Evolutionary conservation across 2,329 filamentous ascomycete species (phyloP).

Genomic region (Penicillium hordei): DNA sequence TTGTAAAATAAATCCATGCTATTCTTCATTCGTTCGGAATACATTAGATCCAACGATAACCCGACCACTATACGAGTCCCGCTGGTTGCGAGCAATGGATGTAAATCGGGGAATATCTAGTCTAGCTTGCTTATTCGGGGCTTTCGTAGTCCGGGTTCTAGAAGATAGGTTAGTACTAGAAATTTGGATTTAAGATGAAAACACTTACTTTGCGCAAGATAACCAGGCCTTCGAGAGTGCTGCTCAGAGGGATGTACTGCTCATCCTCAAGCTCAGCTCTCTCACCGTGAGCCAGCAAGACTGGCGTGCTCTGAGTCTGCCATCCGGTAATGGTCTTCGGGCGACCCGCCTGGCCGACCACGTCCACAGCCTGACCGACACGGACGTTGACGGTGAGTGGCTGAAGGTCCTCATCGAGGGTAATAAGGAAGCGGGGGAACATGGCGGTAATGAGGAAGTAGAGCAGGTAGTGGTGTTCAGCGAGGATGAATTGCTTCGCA

Average conservation of each 20-base stretch:
- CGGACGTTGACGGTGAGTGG: constrained; percentile 94
- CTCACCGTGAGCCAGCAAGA: constrained; percentile 90
- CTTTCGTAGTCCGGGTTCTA: constrained; percentile 50
- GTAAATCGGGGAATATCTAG: constrained; percentile 20
- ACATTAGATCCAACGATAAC: constrained; percentile 36
- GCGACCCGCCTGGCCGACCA: constrained; percentile 92
- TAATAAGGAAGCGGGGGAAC: constrained; percentile 94
- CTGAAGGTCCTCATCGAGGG: constrained; percentile 89
- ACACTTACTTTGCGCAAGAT: constrained; percentile 88
- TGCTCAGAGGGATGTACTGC: constrained; percentile 90
- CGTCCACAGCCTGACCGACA: constrained; percentile 95
- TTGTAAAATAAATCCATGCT: constrained; percentile 28
- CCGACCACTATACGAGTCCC: constrained; percentile 21
- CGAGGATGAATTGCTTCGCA: constrained; percentile 78
- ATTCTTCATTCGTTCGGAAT: constrained; percentile 37
- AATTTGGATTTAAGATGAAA: background rate
- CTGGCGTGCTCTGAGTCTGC: constrained; percentile 99
- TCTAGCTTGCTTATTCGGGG: constrained; percentile 36
- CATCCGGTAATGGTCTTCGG: constrained; percentile 99
- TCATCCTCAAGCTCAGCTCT: constrained; percentile 96
- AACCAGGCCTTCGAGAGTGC: constrained; percentile 88
- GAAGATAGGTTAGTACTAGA: constrained; percentile 26
- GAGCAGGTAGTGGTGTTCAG: constrained; percentile 82
- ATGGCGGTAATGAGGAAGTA: constrained; percentile 97
- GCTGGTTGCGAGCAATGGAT: constrained; percentile 20